Evolutionary conservation across 257 asterid species (phyloP).

Genomic region (Lycium barbarum): DNA sequence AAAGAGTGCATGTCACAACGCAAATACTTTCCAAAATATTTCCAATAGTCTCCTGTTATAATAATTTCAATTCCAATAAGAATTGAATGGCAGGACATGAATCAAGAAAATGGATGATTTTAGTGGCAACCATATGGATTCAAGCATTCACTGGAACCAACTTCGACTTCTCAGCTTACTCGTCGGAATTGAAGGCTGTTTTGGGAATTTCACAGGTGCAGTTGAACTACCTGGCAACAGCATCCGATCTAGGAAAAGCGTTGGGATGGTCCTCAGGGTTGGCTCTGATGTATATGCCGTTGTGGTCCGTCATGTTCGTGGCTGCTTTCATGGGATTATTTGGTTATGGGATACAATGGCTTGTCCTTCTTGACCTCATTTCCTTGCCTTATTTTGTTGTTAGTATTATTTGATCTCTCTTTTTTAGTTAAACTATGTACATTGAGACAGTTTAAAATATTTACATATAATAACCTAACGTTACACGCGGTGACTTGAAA

Average conservation of each 20-base stretch:
- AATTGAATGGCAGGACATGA: constrained; percentile 50
- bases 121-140: constrained; percentile 81
- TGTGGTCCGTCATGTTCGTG: constrained; percentile 73
- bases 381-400: constrained; percentile 82
- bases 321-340: constrained; percentile 82
- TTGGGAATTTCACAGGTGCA: constrained; percentile 86
- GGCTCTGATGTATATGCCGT: constrained; percentile 70
- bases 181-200: constrained; percentile 73
- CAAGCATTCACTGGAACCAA: constrained; percentile 95
- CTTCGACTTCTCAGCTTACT: constrained; percentile 89
- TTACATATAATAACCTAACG: no score
- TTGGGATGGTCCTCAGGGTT: constrained; percentile 93
- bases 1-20: no score
- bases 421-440: not conserved
- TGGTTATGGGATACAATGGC: constrained; percentile 93
- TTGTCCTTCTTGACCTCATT: constrained; percentile 54
- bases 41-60: no score
- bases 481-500: not conserved
- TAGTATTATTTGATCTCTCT: constrained; percentile 38
- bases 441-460: no score
- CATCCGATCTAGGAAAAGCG: constrained; percentile 90
- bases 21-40: no score
- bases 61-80: no score
- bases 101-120: constrained; percentile 84
- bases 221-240: constrained; percentile 87